Conservation (phyloP, 768 basidiomycete species). For the Peribolospora kevripleyi region DNA sequence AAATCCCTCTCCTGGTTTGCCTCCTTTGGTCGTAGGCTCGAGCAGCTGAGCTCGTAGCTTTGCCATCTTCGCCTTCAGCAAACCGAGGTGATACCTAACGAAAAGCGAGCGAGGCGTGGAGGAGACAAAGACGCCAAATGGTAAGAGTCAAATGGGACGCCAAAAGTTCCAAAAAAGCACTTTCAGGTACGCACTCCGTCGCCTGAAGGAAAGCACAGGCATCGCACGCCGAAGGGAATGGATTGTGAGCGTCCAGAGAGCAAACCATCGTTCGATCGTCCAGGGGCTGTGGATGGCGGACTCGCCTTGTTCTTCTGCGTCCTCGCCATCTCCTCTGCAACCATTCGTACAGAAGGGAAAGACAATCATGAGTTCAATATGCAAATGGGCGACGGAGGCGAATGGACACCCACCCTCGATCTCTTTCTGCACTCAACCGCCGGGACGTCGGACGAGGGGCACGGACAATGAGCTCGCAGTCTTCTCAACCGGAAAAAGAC, state of each 20-base stretch:
- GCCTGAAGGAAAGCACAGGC: neutral
- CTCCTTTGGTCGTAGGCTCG: constrained; percentile 65
- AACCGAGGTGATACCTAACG: constrained; percentile 10
- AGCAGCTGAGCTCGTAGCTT: constrained; percentile 48
- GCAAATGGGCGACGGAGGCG: too few species aligned
- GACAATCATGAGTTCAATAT: neutral
- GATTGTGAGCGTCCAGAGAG: neutral
- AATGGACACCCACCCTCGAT: constrained; percentile 49
- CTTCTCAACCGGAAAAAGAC: neutral
- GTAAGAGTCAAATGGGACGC: constrained; percentile 3
- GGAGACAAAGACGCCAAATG: neutral
- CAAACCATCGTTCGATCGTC: neutral
- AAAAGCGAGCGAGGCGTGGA: neutral
- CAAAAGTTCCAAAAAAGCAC: neutral
- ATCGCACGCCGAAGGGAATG: neutral
- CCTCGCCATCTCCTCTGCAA: constrained; percentile 81
- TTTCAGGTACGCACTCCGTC: neutral
- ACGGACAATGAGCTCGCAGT: neutral
- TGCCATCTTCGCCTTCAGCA: constrained; percentile 81
- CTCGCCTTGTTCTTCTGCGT: constrained; percentile 69
- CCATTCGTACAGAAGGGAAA: neutral
- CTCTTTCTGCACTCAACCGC: constrained; percentile 37
- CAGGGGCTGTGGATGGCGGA: neutral
- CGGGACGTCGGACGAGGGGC: neutral
- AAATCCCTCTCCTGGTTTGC: constrained; percentile 16